Evolutionary conservation across 352 stramenopile species (phyloP).

Genomic region (Globisporangium irregulare): DNA sequence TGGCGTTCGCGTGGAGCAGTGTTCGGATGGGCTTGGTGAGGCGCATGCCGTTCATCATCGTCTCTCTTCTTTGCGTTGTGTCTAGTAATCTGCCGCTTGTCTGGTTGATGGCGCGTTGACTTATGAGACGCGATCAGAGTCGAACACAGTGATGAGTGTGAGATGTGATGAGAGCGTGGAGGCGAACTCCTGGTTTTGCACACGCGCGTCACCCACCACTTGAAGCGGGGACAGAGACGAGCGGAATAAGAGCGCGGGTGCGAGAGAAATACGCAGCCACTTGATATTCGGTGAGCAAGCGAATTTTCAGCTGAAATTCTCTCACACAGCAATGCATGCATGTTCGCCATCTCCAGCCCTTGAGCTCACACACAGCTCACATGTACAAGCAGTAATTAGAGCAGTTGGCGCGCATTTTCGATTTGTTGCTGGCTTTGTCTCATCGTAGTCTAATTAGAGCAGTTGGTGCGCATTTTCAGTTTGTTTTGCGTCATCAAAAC

Average conservation of each 20-base stretch:
- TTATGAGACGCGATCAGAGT: conserved; percentile 5
- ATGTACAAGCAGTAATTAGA: no score
- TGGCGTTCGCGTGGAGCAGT: conserved; percentile 6
- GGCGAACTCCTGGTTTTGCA: conserved; percentile 17
- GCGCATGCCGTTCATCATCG: conserved; percentile 10
- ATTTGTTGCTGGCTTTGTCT: no score
- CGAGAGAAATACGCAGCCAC: background rate
- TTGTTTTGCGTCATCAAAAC: no score
- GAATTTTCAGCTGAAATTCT: no score
- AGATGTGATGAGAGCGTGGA: background rate
- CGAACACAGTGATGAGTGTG: background rate
- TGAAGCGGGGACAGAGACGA: conserved; percentile 10
- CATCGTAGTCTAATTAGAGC: no score
- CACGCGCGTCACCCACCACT: conserved; percentile 20
- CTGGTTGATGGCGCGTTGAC: conserved; percentile 10
- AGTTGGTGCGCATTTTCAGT: no score
- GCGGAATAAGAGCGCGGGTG: conserved; percentile 1
- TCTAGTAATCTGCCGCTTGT: background rate
- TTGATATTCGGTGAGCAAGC: no score
- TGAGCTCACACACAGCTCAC: no score
- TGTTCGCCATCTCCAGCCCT: no score
- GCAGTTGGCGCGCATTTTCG: no score
- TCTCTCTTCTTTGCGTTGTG: background rate
- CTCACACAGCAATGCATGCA: no score
- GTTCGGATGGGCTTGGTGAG: conserved; percentile 11